Conservation (phyloP, 441 rosid species). For the Pelargonium fulgidum region DNA sequence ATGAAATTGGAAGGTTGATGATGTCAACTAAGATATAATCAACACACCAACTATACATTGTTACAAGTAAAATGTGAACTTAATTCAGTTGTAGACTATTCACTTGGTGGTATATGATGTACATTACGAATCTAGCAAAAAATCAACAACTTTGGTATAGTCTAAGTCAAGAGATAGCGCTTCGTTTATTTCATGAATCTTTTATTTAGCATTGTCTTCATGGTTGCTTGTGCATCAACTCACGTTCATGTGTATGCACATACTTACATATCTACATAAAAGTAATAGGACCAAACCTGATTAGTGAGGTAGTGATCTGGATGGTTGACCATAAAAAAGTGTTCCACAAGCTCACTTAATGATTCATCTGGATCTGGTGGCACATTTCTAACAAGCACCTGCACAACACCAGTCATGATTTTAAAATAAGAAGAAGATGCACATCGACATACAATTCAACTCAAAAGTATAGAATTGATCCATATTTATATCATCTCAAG, state of each 20-base stretch:
- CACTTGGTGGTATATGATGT: background rate
- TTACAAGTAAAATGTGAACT: background rate
- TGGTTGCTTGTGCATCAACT: background rate
- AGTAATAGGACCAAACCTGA: slow-evolving; percentile 45
- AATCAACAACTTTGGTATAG: background rate
- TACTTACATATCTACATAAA: background rate
- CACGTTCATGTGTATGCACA: background rate
- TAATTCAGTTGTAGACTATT: background rate
- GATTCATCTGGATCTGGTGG: slow-evolving; percentile 78
- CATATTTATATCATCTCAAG: too few relatives aligned
- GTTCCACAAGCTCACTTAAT: slow-evolving; percentile 81
- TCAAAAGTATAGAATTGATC: too few relatives aligned
- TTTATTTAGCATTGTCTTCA: background rate
- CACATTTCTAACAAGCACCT: slow-evolving; percentile 92
- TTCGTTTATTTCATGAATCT: background rate
- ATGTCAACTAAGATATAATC: background rate
- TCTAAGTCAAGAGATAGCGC: background rate
- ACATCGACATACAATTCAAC: too few relatives aligned
- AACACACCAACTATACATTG: background rate
- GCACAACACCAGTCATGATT: background rate
- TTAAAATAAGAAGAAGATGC: too few relatives aligned
- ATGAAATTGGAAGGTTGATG: background rate
- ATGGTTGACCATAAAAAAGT: slow-evolving; percentile 78
- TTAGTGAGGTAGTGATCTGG: slow-evolving; percentile 79
- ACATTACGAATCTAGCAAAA: background rate